phyloP scores from a whole-genome alignment of 345 rosid genomes.

The Ceriops zippeliana region DNA sequence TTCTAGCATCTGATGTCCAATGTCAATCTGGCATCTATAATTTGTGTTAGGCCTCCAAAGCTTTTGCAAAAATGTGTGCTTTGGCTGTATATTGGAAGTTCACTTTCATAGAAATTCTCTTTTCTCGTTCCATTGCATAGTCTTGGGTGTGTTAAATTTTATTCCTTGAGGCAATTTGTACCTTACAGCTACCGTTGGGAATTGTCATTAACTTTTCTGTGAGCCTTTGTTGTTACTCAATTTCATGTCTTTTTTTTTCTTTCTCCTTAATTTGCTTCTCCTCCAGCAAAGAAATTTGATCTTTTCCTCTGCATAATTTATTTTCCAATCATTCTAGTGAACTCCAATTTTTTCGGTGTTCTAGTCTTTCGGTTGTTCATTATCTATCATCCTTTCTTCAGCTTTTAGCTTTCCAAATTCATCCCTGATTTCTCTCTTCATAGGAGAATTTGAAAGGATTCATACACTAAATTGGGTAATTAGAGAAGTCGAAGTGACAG shows the following conservation, averaged over 20 bases:
- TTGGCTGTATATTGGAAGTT: neutral
- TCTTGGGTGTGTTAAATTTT: neutral
- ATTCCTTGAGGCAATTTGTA: slow-evolving; percentile 10
- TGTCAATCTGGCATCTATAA: neutral
- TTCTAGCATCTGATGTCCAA: slow-evolving; percentile 4
- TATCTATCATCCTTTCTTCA: neutral
- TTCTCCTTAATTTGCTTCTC: neutral
- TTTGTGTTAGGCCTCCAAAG: neutral
- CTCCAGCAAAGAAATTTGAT: neutral
- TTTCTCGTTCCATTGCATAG: neutral
- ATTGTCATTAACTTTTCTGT: slow-evolving; percentile 1
- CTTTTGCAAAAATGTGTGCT: neutral
- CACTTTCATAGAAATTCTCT: slow-evolving; percentile 9
- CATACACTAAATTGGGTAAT: slow-evolving; percentile 1
- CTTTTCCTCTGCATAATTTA: neutral
- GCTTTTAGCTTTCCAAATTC: neutral
- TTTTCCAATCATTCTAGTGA: neutral
- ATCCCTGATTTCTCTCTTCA: slow-evolving; percentile 2
- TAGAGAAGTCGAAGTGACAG: slow-evolving; percentile 14
- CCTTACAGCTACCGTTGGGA: neutral
- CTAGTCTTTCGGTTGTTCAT: slow-evolving; percentile 1
- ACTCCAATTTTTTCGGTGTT: slow-evolving; percentile 5
- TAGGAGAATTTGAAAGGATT: slow-evolving; percentile 1
- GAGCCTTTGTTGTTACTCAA: neutral
- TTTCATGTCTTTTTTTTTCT: neutral